Percentiles rank a stretch among this genome's conserved stretches.
These are phyloP conservation scores for Russula griseocarnosa DNA, from an alignment of 768 basidiomycete species.

Conservation along the genomic window DNA sequence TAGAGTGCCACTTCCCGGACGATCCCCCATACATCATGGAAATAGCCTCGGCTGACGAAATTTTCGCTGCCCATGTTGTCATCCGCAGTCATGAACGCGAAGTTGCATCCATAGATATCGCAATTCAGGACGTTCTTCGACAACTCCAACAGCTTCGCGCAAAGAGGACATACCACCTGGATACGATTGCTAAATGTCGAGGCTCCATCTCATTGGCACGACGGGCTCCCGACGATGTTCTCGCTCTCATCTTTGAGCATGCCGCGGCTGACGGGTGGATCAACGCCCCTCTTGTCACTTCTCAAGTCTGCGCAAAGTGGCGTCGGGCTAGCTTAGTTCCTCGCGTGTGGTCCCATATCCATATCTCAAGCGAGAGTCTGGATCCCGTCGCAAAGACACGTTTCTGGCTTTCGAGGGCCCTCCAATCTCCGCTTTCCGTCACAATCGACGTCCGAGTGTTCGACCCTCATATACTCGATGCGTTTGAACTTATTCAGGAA, in stretches of 20 bases:
- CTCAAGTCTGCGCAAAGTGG: constrained; percentile 60
- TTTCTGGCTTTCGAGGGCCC: constrained; percentile 51
- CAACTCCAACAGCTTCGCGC: constrained; percentile 43
- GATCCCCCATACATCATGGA: background rate
- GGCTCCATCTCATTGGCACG: constrained; percentile 53
- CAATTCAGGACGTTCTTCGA: constrained; percentile 42
- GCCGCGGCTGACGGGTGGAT: constrained; percentile 51
- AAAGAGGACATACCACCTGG: constrained; percentile 41
- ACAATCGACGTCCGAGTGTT: constrained; percentile 42
- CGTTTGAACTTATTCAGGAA: constrained; percentile 36
- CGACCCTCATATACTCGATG: constrained; percentile 20
- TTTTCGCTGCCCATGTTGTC: constrained; percentile 26
- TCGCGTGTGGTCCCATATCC: constrained; percentile 55
- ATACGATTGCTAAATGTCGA: constrained; percentile 43
- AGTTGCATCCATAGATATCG: constrained; percentile 41
- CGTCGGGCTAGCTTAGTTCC: constrained; percentile 49
- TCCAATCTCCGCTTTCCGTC: constrained; percentile 43
- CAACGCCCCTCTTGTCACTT: constrained; percentile 50
- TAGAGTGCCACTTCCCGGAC: background rate
- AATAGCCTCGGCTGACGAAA: constrained; percentile 24
- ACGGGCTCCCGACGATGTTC: constrained; percentile 52
- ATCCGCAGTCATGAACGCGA: constrained; percentile 40
- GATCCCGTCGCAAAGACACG: constrained; percentile 42
- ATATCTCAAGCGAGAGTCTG: constrained; percentile 46
- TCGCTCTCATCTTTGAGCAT: constrained; percentile 51